These are phyloP conservation scores for Aspergillus nomiae DNA, from an alignment of 2,329 filamentous ascomycete species.

Conservation along the genomic window DNA sequence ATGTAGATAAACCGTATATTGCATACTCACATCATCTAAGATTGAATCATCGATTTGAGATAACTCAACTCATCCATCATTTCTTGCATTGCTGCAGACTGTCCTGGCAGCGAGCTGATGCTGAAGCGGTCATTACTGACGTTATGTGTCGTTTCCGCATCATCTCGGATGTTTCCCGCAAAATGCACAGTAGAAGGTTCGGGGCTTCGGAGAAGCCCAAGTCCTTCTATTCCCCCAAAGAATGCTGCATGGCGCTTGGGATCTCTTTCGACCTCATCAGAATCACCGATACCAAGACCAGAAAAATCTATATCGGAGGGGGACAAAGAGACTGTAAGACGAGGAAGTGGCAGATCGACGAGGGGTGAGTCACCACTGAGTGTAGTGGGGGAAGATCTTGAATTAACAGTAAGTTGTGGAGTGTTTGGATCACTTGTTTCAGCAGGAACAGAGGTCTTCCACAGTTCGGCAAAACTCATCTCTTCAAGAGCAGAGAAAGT, in stretches of 20 bases:
- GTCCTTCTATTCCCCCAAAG: conserved; percentile 32
- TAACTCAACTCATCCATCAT: conserved; percentile 56
- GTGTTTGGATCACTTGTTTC: conserved; percentile 39
- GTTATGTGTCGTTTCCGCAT: neutral
- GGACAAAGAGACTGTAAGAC: conserved; percentile 29
- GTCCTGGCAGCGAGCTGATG: conserved; percentile 26
- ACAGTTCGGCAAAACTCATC: conserved; percentile 25
- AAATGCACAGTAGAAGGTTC: conserved; percentile 27
- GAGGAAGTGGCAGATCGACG: conserved; percentile 27
- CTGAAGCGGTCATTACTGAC: conserved; percentile 15
- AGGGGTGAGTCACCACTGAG: conserved; percentile 28
- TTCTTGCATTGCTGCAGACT: conserved; percentile 47
- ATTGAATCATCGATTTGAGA: conserved; percentile 50
- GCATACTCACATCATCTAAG: conserved; percentile 24
- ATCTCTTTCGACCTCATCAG: conserved; percentile 35
- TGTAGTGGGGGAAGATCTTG: conserved; percentile 33
- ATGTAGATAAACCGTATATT: neutral
- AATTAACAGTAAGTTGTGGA: conserved; percentile 36
- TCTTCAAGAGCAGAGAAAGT: conserved; percentile 22
- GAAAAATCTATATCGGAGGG: conserved; percentile 31
- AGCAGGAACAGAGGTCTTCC: conserved; percentile 22
- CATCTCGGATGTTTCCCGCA: conserved; percentile 15
- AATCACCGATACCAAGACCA: conserved; percentile 36
- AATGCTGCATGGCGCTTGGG: conserved; percentile 42
- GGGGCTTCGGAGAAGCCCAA: conserved; percentile 29